These are phyloP conservation scores for Chlorella sp. DNA, from an alignment of 139 green algal genomes.

Conservation along the genomic window DNA sequence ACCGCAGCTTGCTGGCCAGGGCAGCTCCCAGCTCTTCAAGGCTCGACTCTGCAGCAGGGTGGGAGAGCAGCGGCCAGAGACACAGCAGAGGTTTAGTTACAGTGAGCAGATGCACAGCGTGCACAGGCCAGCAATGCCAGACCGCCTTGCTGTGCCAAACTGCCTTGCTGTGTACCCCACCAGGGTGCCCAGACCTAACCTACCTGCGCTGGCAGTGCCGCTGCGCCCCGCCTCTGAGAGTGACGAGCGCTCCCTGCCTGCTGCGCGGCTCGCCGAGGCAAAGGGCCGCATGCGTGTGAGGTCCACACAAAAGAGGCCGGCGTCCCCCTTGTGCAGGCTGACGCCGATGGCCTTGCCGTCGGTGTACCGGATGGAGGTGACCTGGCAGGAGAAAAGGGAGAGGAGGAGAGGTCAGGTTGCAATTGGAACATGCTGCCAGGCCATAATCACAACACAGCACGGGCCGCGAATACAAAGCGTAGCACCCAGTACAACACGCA, in stretches of 20 bases:
- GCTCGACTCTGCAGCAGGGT: not conserved
- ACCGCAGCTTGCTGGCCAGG: not conserved
- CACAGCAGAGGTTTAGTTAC: not conserved
- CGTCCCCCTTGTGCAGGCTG: not conserved
- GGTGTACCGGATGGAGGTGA: conserved; percentile 1
- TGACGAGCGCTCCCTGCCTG: not conserved
- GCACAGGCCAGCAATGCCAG: too few species aligned
- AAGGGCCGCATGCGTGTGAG: conserved; percentile 25
- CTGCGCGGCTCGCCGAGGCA: not conserved
- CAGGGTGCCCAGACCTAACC: too few species aligned
- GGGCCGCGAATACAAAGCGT: too few species aligned
- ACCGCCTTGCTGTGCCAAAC: too few species aligned
- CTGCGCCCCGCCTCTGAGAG: not conserved
- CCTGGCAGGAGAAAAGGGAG: not conserved
- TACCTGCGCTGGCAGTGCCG: not conserved
- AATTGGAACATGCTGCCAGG: not conserved
- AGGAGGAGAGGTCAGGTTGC: not conserved
- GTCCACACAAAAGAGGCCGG: not conserved
- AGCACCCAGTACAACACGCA: too few species aligned
- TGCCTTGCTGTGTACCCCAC: too few species aligned
- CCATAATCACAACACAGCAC: too few species aligned
- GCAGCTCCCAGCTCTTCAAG: not conserved
- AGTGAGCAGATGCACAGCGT: too few species aligned
- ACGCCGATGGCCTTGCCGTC: conserved; percentile 31
- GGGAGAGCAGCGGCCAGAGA: not conserved